These are phyloP conservation scores for Nicotiana obtusifolia DNA, from an alignment of 257 asterid species.

Conservation along the genomic window DNA sequence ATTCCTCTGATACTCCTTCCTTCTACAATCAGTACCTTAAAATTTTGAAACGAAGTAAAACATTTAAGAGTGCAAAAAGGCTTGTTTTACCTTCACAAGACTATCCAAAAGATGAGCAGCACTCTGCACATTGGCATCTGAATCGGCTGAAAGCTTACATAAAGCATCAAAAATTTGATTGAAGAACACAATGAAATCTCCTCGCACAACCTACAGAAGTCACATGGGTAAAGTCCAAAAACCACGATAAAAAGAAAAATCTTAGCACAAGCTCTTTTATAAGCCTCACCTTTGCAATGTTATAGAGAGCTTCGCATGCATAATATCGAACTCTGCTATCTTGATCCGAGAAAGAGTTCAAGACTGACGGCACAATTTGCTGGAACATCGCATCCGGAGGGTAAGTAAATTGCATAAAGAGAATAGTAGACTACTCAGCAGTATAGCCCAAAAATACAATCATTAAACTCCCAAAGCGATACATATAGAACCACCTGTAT, in stretches of 20 bases:
- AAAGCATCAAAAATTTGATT: slow-evolving; percentile 91
- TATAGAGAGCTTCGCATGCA: slow-evolving; percentile 97
- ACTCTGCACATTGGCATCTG: slow-evolving; percentile 97
- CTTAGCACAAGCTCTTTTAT: slow-evolving; percentile 2
- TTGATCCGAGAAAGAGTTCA: slow-evolving; percentile 82
- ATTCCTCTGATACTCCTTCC: too few species aligned
- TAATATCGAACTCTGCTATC: slow-evolving; percentile 98
- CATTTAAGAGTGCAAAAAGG: background rate
- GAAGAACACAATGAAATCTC: slow-evolving; percentile 96
- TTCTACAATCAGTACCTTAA: too few species aligned
- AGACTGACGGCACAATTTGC: slow-evolving; percentile 97
- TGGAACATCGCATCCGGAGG: slow-evolving; percentile 28
- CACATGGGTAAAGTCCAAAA: slow-evolving; percentile 19
- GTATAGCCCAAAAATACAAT: too few species aligned
- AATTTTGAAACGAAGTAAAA: background rate
- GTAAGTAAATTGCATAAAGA: slow-evolving; percentile 22
- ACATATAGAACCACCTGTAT: too few species aligned
- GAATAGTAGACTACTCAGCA: background rate
- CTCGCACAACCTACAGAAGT: slow-evolving; percentile 85
- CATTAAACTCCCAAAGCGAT: too few species aligned
- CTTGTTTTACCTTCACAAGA: slow-evolving; percentile 71
- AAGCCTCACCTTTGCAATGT: slow-evolving; percentile 87
- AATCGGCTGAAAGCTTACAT: slow-evolving; percentile 96
- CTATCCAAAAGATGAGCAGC: slow-evolving; percentile 99
- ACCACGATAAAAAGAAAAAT: slow-evolving; percentile 3